These are phyloP conservation scores for Phanerodontia chrysosporium DNA, from an alignment of 768 basidiomycete species.

Conservation along the genomic window DNA sequence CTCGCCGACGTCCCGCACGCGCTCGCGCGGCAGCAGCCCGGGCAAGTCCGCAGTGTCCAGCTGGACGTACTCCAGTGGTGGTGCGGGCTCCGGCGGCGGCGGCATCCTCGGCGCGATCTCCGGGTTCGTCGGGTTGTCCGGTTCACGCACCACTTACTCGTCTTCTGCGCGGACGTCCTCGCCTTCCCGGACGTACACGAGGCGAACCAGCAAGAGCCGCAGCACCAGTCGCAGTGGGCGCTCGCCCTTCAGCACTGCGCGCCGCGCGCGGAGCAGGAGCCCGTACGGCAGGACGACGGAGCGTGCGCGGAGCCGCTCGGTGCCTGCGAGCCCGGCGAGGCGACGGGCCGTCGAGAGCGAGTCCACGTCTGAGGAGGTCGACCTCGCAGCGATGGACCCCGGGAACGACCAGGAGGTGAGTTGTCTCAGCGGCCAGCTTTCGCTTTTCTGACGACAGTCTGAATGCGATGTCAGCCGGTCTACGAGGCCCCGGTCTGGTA, in stretches of 20 bases:
- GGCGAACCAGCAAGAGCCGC: neutral
- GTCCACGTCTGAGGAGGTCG: neutral
- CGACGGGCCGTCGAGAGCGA: neutral
- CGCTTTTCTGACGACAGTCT: too few relatives aligned
- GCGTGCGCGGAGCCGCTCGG: too few relatives aligned
- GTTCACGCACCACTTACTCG: neutral
- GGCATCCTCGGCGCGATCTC: neutral
- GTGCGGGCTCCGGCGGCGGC: neutral
- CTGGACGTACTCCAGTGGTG: neutral
- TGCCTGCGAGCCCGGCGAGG: too few relatives aligned
- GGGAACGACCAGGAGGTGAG: neutral
- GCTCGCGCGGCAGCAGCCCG: neutral
- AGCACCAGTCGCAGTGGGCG: neutral
- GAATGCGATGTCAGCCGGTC: neutral
- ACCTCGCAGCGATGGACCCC: neutral
- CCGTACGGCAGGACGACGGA: neutral
- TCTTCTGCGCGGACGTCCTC: neutral
- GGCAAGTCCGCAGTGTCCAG: neutral
- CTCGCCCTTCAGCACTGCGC: neutral
- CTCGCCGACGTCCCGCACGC: neutral
- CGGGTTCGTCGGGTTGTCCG: neutral
- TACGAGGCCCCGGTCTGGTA: conserved; percentile 10
- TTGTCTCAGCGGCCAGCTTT: neutral
- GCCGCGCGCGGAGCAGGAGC: neutral
- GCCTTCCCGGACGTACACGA: neutral